Evolutionary conservation across 2,329 filamentous ascomycete species (phyloP).

Genomic region (Arthroderma uncinatum): DNA sequence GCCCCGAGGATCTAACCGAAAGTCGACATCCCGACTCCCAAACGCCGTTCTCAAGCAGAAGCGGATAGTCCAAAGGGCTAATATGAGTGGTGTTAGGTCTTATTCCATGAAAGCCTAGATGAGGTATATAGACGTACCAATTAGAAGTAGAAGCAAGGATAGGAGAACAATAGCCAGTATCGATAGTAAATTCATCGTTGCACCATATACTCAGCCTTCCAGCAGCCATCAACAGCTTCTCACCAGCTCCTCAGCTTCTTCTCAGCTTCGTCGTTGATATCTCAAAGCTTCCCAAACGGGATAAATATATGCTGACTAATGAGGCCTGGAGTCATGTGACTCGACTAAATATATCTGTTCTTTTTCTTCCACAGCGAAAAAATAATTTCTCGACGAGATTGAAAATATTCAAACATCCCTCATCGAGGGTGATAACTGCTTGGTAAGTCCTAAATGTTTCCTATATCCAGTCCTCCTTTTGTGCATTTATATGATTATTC

Average conservation of each 20-base stretch:
- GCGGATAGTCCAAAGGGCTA: conserved; percentile 43
- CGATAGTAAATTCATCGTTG: conserved; percentile 6
- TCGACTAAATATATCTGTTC: background rate
- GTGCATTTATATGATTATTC: conserved; percentile 49
- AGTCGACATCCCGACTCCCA: conserved; percentile 38
- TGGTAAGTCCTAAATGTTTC: conserved; percentile 23
- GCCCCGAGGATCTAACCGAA: conserved; percentile 33
- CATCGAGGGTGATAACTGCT: background rate
- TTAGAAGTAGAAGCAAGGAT: conserved; percentile 4
- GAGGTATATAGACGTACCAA: conserved; percentile 5
- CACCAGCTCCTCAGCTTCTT: background rate
- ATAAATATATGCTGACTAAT: background rate
- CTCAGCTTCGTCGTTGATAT: background rate
- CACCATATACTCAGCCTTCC: background rate
- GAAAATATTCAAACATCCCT: background rate
- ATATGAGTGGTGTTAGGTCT: conserved; percentile 18
- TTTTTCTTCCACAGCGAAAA: conserved; percentile 2
- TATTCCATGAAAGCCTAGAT: background rate
- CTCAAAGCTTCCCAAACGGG: too few relatives aligned
- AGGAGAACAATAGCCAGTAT: conserved; percentile 7
- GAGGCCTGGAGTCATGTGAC: background rate
- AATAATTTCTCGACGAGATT: background rate
- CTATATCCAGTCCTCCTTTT: background rate
- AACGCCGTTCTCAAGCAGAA: conserved; percentile 46
- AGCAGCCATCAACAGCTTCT: background rate